Conservation (phyloP, 2,329 filamentous ascomycete genomes). For the Diaporthe nobilis region DNA sequence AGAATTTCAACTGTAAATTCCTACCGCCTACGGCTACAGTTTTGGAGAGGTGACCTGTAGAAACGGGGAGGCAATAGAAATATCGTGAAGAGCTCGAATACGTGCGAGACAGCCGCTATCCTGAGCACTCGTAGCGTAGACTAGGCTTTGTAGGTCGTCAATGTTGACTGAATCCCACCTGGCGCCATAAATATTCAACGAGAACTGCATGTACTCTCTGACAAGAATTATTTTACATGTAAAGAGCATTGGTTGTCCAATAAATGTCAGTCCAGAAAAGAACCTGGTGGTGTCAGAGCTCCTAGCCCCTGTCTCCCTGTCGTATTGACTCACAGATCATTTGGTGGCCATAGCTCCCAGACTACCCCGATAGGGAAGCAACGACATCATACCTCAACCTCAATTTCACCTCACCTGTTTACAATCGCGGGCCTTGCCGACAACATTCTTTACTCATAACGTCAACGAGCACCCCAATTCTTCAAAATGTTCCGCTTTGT, state of each 20-base stretch:
- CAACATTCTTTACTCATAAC: neutral
- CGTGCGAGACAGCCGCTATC: neutral
- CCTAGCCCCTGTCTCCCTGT: neutral
- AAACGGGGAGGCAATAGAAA: neutral
- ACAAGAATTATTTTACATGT: too few relatives aligned
- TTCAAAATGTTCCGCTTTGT: conserved; percentile 64
- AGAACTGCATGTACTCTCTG: neutral
- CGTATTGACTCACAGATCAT: neutral
- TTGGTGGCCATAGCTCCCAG: conserved; percentile 22
- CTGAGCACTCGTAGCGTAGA: neutral
- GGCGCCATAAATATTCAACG: neutral
- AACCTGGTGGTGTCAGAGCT: neutral
- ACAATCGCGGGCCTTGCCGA: neutral
- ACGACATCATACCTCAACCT: conserved; percentile 28
- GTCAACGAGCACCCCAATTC: conserved; percentile 28
- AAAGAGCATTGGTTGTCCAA: neutral
- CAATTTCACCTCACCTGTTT: conserved; percentile 26
- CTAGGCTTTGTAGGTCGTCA: too few relatives aligned
- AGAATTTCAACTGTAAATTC: neutral
- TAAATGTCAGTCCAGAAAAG: too few relatives aligned
- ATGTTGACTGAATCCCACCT: neutral
- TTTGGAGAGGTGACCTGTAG: neutral
- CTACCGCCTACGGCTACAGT: neutral
- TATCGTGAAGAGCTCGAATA: neutral
- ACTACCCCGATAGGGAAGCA: conserved; percentile 17